These are phyloP conservation scores for Sporothrix dimorphospora DNA, from an alignment of 2,329 filamentous ascomycete genomes.

Conservation along the genomic window DNA sequence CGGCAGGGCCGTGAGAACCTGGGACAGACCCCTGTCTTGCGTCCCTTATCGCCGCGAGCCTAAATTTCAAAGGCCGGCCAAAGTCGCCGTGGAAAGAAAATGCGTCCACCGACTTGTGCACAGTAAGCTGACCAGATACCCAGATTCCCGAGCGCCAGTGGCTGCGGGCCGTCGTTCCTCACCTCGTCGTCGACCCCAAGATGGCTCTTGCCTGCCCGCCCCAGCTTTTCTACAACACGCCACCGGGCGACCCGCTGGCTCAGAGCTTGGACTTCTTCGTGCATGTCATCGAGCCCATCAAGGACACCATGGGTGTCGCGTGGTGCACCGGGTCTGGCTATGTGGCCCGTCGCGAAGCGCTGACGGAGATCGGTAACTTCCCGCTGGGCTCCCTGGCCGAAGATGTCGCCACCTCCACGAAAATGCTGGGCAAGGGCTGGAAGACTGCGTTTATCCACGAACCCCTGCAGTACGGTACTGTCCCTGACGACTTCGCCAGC, in stretches of 20 bases:
- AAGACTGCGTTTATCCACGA: slow-evolving; percentile 64
- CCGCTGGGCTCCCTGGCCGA: slow-evolving; percentile 63
- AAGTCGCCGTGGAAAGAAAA: background rate
- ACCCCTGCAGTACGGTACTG: slow-evolving; percentile 61
- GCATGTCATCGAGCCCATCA: slow-evolving; percentile 55
- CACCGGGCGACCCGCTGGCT: slow-evolving; percentile 59
- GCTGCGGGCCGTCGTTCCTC: slow-evolving; percentile 62
- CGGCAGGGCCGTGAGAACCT: background rate
- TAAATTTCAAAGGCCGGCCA: background rate
- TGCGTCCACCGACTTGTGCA: background rate
- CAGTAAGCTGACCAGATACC: background rate
- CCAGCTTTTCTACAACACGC: slow-evolving; percentile 66
- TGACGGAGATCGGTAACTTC: slow-evolving; percentile 65
- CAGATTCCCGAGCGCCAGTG: slow-evolving; percentile 63
- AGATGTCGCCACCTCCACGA: slow-evolving; percentile 61
- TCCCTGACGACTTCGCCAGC: slow-evolving; percentile 59
- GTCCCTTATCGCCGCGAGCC: background rate
- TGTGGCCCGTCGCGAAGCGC: slow-evolving; percentile 59
- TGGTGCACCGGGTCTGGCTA: slow-evolving; percentile 69
- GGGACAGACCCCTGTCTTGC: background rate
- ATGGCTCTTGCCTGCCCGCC: slow-evolving; percentile 63
- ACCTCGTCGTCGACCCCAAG: slow-evolving; percentile 59
- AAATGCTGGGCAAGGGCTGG: slow-evolving; percentile 64
- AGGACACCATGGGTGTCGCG: slow-evolving; percentile 57
- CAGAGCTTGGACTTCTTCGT: slow-evolving; percentile 63